Conservation (phyloP, 805 yeast species). For the Wickerhamomyces silvicola region DNA sequence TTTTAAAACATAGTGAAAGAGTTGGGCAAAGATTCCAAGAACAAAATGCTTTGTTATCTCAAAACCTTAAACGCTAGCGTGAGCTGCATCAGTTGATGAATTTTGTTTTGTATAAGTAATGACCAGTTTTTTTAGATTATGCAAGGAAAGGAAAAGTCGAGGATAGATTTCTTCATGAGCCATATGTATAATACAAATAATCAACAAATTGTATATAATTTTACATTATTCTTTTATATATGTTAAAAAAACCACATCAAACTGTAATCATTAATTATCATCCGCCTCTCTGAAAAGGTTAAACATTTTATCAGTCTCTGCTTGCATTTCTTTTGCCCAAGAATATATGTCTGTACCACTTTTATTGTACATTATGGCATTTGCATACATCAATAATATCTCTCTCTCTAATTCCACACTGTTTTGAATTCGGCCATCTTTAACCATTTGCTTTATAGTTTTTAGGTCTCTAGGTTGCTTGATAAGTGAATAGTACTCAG, state of each 20-base stretch:
- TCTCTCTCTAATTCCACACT: conserved; percentile 56
- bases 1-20: conserved; percentile 95
- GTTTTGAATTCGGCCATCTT: conserved; percentile 47
- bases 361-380: conserved; percentile 77
- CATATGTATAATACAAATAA: too few relatives aligned
- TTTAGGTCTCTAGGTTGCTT: conserved; percentile 64
- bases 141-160: too few relatives aligned
- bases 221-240: neutral
- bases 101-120: too few relatives aligned
- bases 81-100: neutral
- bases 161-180: too few relatives aligned
- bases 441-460: conserved; percentile 50
- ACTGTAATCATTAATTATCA: neutral
- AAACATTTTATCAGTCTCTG: conserved; percentile 52
- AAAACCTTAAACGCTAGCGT: conserved; percentile 45
- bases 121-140: too few relatives aligned
- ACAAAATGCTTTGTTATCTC: conserved; percentile 79
- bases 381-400: conserved; percentile 71
- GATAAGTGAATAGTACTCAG: conserved; percentile 56
- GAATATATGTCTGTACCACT: conserved; percentile 53
- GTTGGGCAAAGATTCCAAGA: conserved; percentile 99
- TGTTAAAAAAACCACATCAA: neutral
- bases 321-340: conserved; percentile 66
- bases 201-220: too few relatives aligned
- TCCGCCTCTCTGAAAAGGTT: conserved; percentile 55